Conservation (phyloP, 345 rosid species). For the Pugionium dolabratum region DNA sequence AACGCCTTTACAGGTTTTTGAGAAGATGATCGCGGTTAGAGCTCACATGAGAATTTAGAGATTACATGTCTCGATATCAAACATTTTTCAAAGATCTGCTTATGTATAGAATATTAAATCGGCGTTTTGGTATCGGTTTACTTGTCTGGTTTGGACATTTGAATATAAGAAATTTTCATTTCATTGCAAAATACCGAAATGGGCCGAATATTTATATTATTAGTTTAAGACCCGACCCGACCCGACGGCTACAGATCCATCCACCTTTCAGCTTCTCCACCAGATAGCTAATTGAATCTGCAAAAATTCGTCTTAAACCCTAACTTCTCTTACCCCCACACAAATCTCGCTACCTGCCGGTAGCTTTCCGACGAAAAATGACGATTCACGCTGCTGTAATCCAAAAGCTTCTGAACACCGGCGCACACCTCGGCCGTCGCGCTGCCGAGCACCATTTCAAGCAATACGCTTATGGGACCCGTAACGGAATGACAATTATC, state of each 20-base stretch:
- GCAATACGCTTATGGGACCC: slow-evolving; percentile 68
- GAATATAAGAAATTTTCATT: too few species aligned
- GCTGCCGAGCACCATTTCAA: slow-evolving; percentile 81
- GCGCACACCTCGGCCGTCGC: slow-evolving; percentile 81
- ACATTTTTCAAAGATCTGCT: slow-evolving; percentile 5
- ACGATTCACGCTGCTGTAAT: slow-evolving; percentile 83
- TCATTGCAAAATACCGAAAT: background rate
- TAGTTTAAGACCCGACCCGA: background rate
- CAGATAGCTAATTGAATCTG: slow-evolving; percentile 31
- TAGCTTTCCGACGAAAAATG: slow-evolving; percentile 43
- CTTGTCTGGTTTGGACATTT: slow-evolving; percentile 4
- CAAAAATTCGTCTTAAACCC: slow-evolving; percentile 30
- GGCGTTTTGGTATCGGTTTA: slow-evolving; percentile 2
- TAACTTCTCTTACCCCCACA: background rate
- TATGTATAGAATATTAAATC: background rate
- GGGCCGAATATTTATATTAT: background rate
- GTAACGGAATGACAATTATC: slow-evolving; percentile 64
- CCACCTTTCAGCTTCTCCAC: background rate
- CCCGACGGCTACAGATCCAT: background rate
- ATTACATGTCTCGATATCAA: background rate
- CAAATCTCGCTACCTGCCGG: slow-evolving; percentile 29
- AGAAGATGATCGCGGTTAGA: background rate
- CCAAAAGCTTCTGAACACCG: slow-evolving; percentile 83
- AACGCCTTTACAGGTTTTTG: slow-evolving; percentile 19
- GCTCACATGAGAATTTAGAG: background rate